Evolutionary conservation across 1,139 yeast species (phyloP), one percentile per base, ranked within the genome.

Genomic region (Geotrichum australiense): DNA sequence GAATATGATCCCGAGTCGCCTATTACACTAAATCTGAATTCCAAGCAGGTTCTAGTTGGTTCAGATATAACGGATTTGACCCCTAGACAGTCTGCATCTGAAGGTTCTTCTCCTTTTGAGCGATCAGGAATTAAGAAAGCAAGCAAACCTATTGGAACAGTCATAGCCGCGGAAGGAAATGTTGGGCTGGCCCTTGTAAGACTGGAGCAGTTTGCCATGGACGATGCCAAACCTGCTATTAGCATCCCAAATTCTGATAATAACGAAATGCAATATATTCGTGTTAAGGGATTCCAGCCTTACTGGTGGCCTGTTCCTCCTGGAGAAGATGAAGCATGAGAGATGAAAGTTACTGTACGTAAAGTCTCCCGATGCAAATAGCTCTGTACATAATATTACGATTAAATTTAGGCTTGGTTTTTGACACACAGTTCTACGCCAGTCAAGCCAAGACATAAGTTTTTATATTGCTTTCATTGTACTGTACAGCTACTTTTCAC

Each of bases 271-370:
- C 36, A 54, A 12, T 53, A 57, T 42, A 46, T 69, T 22, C 73
- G 73, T 0, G 59, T 77, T 12, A 71, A 69, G 49, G 79, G 74
- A 0, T 67, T 63, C 46, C 63, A 65, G 21, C 86, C 87, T 0
- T 75, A 70, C 37, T 78, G 84, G 84, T 80, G 85, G 85, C 84
- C 85, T 0, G n/a, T n/a, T n/a, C n/a, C 43, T 40, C 19, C 35
- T 36, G 7, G 42, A 37, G 21, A 39, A 37, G n/a, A n/a, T n/a
- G n/a, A n/a, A n/a, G n/a, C n/a, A n/a, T n/a, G n/a, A n/a, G n/a
- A n/a, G n/a, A n/a, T n/a, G 19, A 28, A 29, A 30, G 14, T 16
- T 36, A 5, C 29, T 10, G 19, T 15, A 5, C 23, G 14, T 14
- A n/a, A n/a, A n/a, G n/a, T n/a, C n/a, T n/a, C n/a, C n/a, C n/a